phyloP scores from a whole-genome alignment of 805 yeast species.

The Kregervanrija delftensis region DNA sequence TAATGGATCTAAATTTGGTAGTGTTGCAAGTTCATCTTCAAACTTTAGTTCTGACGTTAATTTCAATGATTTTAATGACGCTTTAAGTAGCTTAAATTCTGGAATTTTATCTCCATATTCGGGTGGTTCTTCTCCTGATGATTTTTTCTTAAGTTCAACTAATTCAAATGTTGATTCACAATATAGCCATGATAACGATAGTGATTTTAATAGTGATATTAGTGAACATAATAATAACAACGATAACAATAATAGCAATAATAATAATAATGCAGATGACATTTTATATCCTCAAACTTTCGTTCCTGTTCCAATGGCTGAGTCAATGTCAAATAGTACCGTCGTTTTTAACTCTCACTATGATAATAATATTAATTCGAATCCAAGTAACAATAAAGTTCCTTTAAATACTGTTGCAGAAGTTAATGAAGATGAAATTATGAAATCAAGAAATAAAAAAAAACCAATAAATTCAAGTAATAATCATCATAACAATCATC shows the following conservation, averaged over 20 bases:
- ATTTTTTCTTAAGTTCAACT: conserved; percentile 20
- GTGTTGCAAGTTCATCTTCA: conserved; percentile 16
- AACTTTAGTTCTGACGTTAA: conserved; percentile 21
- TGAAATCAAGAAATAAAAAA: no score
- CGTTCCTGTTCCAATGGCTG: conserved; percentile 23
- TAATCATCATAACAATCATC: no score
- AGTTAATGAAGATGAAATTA: conserved; percentile 9
- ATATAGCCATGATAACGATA: conserved; percentile 8
- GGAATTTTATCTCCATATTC: conserved; percentile 29
- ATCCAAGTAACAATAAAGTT: conserved; percentile 2
- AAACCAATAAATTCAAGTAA: no score
- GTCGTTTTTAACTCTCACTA: conserved; percentile 18
- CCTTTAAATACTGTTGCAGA: conserved; percentile 11
- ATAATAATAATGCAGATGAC: conserved; percentile 6
- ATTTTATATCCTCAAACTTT: conserved; percentile 10
- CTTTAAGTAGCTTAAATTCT: conserved; percentile 23
- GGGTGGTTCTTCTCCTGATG: conserved; percentile 32
- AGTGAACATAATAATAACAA: neutral
- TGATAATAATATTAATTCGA: no score
- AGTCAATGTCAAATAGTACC: conserved; percentile 23
- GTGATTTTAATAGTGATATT: conserved; percentile 7
- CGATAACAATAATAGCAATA: neutral
- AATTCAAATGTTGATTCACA: conserved; percentile 12
- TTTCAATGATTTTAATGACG: conserved; percentile 27
- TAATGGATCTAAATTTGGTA: conserved; percentile 12